Base-by-base conservation (phyloP, 208 protist species). In the Tetramitus jugosus region DNA sequence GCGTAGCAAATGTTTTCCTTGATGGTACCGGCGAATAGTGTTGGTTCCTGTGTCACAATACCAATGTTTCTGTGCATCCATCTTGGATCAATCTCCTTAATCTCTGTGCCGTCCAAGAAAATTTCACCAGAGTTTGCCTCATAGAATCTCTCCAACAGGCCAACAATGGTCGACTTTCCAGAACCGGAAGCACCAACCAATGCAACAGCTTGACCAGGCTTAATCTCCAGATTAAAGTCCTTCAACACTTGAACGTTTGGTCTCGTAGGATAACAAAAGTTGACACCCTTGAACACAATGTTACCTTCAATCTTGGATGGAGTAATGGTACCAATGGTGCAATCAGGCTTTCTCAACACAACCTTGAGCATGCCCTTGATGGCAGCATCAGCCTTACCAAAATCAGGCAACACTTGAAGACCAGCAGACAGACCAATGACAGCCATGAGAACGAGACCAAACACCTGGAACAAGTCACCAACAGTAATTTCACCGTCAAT, bases 131-230 rank as follows among this genome's bases (percentile, higher is more conserved):
- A 71, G n/a, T n/a, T 56, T 7, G 88, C 88, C 77, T 94, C 89
- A 78, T 94, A 94, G 79, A 92, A 91, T 77, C 89, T 88, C 81
- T 91, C 87, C 31, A 94, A 64, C 29, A 94, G 84, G 8, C 79
- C 80, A 68, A 94, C 87, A 35, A 91, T 86, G 60, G 89, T 89
- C 1, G 88, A 92, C 82, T 94, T 94, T 26, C 68, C 68, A 43
- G 49, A 56, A 23, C 68, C 68, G 17, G 68, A 75, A 39, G 2
- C 3, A 43, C 68, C 68, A 23, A 75, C 68, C 17, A 75, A 60
- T 39, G 68, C 68, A 31, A 45, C 68, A 23, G 29, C n/a, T 60
- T 75, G 26, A 23, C 68, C 68, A 26, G 29, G 1, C 17, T 75
- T 60, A 3, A 75, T 43, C 3, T 31, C 7, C 3, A 75, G 20